phyloP scores from a whole-genome alignment of 169 alveolate species.

The Babesia bovis region DNA sequence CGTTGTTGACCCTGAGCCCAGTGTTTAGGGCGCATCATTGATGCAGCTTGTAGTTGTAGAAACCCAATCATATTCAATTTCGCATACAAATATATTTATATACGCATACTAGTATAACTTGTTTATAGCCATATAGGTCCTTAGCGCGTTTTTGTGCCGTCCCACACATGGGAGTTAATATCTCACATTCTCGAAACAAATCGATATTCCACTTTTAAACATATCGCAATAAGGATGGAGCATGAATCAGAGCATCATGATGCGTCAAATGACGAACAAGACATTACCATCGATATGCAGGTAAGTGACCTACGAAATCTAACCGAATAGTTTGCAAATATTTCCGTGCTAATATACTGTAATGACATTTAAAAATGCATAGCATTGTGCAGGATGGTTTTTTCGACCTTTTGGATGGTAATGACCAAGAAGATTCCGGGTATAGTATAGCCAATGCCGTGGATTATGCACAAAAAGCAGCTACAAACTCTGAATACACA shows the following conservation, averaged over 20 bases:
- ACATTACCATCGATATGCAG: slow-evolving; percentile 20
- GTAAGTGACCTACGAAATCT: not conserved
- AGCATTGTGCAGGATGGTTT: slow-evolving; percentile 49
- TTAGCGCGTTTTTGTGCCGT: not conserved
- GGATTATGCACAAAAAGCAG: not conserved
- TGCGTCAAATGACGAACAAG: slow-evolving; percentile 34
- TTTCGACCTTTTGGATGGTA: slow-evolving; percentile 15
- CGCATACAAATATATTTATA: too few species aligned
- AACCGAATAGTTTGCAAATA: too few species aligned
- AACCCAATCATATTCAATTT: too few species aligned
- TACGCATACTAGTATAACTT: too few species aligned
- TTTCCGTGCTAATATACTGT: too few species aligned
- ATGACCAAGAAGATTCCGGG: not conserved
- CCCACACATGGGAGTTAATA: too few species aligned
- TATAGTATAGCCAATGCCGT: not conserved
- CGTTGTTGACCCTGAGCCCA: slow-evolving; percentile 4
- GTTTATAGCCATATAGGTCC: too few species aligned
- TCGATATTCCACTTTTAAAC: too few species aligned
- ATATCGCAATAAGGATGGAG: too few species aligned
- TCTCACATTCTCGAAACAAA: too few species aligned
- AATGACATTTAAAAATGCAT: too few species aligned
- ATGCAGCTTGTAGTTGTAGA: too few species aligned
- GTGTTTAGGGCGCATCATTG: not conserved
- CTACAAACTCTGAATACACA: not conserved
- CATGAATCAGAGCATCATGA: not conserved